Evolutionary conservation across 2,329 filamentous ascomycete genomes (phyloP), one percentile per base, ranked within the genome.

Genomic region (Fusarium drepaniforme): DNA sequence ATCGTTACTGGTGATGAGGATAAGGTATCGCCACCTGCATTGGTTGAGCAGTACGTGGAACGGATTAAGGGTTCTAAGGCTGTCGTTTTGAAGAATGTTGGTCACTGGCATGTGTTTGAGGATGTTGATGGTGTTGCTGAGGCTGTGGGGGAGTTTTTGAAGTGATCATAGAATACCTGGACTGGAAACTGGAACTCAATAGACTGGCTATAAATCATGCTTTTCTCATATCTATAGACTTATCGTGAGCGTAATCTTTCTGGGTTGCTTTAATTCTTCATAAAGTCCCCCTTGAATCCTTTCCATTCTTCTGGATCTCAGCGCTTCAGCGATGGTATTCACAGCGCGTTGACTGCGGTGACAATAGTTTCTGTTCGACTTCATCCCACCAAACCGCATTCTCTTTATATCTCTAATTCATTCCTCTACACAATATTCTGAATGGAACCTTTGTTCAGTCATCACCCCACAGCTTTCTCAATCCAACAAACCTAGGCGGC

Each of bases 101-200:
- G 87, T 0, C 85, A 89, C 76, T 90, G 88, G 87, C 85, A 86
- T 80, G 75, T 86, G 5, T 87, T 87, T 75, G 87, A 90, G 78
- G 83, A 88, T 75, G 44, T 83, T 8, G 76, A 81, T 2, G 83
- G 78, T 13, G 80, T 85, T 44, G 72, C 75, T 30, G 66, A 76
- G 11, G 82, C 79, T 25, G 53, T 71, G 8, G 28, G 46, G 8
- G 71, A 35, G 40, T 73, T 71, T 60, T 23, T 67, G 23, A 44
- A 35, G 49, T 57, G 42, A 64, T 33, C 13, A 33, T 21, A 53
- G 18, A 53, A 11, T 53, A n/a, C 23, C 23, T 23, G 23, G 18
- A 33, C 4, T 8, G 7, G 28, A 33, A 33, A 33, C 28, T 30
- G 18, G 12, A 33, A 33, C 28, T 53, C 5, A 56, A 57, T 58